Conservation (phyloP, 495 filamentous ascomycete species). For the Xylaria scruposa region DNA sequence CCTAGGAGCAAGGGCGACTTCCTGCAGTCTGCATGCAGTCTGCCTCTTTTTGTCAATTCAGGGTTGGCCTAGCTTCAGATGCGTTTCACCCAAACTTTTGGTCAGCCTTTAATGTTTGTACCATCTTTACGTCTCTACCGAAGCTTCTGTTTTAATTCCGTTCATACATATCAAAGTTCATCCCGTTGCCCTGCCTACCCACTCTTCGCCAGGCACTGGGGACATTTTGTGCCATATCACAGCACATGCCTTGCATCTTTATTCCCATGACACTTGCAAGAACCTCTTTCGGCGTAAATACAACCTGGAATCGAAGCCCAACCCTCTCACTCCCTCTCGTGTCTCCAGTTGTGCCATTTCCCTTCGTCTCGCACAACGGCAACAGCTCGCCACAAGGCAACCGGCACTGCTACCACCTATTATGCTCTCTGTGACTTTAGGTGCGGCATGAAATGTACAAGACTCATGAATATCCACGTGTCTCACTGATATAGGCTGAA, state of each 20-base stretch:
- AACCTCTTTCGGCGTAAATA: not conserved
- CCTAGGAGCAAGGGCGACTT: conserved; percentile 19
- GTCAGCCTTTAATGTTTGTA: conserved; percentile 10
- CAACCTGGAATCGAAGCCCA: not conserved
- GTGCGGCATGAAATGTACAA: conserved; percentile 13
- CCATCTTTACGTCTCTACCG: conserved; percentile 9
- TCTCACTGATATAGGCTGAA: not conserved
- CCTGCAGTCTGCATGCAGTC: conserved; percentile 29
- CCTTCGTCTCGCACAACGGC: not conserved
- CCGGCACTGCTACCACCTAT: not conserved
- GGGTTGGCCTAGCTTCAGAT: conserved; percentile 27
- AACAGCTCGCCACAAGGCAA: not conserved
- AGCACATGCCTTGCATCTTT: conserved; percentile 11
- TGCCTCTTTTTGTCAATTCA: conserved; percentile 22
- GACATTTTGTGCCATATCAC: conserved; percentile 5
- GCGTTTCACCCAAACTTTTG: conserved; percentile 24
- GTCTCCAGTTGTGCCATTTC: not conserved
- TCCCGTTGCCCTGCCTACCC: not conserved
- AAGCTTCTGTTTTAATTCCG: conserved; percentile 20
- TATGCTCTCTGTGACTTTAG: not conserved
- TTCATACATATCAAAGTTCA: not conserved
- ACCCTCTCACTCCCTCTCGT: not conserved
- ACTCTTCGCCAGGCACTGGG: not conserved
- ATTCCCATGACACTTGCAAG: conserved; percentile 3
- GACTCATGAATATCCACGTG: not conserved